Conservation (phyloP, 306 rosid species). For the Rosa persica region DNA sequence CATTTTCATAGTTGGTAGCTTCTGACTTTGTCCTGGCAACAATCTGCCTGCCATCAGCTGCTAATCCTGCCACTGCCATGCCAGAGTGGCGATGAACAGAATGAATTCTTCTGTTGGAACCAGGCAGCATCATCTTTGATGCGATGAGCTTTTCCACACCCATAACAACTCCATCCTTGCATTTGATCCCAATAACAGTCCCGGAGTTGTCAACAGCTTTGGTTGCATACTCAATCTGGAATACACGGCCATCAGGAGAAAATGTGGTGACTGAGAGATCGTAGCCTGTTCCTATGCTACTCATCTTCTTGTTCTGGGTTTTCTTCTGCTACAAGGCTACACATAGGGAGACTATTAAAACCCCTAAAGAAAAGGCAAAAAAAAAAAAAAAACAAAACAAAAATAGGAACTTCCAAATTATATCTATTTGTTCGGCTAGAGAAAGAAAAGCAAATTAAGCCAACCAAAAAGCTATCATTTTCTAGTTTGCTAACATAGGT, state of each 20-base stretch:
- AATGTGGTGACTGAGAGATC: slow-evolving; percentile 98
- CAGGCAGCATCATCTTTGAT: slow-evolving; percentile 97
- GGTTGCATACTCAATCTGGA: slow-evolving; percentile 98
- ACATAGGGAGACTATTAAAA: background rate
- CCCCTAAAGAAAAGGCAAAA: background rate
- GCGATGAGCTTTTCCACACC: slow-evolving; percentile 96
- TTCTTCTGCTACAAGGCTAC: slow-evolving; percentile 11
- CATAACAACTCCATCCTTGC: slow-evolving; percentile 95
- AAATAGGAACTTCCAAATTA: background rate
- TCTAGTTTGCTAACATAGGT: background rate
- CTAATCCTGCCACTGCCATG: slow-evolving; percentile 87
- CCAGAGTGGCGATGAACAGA: slow-evolving; percentile 92
- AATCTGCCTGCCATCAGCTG: slow-evolving; percentile 65
- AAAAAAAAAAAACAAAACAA: background rate
- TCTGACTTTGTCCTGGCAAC: slow-evolving; percentile 76
- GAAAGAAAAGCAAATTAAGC: background rate
- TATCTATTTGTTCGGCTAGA: background rate
- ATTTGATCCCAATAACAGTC: slow-evolving; percentile 96
- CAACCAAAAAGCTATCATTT: background rate
- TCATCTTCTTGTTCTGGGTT: slow-evolving; percentile 39
- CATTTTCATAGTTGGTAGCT: slow-evolving; percentile 82
- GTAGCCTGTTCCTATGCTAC: slow-evolving; percentile 98
- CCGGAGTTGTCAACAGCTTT: slow-evolving; percentile 99
- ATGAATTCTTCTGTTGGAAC: slow-evolving; percentile 94
- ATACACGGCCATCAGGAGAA: slow-evolving; percentile 97